phyloP scores from a whole-genome alignment of 129 eudicot species.

The Dittrichia graveolens region DNA sequence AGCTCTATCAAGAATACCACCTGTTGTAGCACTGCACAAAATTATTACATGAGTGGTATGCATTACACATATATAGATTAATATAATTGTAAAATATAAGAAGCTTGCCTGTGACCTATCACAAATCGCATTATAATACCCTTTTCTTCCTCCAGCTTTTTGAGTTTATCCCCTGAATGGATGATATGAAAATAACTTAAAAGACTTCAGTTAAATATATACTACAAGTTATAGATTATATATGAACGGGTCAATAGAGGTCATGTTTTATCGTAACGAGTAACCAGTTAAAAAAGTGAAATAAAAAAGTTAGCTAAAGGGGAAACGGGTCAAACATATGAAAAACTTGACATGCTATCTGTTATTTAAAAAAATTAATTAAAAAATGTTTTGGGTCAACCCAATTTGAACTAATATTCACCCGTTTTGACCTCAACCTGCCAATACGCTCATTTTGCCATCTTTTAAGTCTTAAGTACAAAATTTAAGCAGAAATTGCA shows the following conservation, averaged over 20 bases:
- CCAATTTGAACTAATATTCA: background rate
- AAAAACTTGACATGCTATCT: background rate
- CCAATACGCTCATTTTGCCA: background rate
- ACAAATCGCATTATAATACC: constrained; percentile 90
- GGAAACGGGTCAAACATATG: background rate
- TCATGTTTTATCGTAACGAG: background rate
- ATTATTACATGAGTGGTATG: background rate
- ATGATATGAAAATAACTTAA: background rate
- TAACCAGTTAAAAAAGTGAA: no score
- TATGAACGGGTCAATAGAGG: background rate
- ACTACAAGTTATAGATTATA: background rate
- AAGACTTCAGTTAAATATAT: background rate
- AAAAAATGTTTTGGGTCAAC: background rate
- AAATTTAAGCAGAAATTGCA: background rate
- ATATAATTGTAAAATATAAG: background rate
- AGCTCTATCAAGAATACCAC: constrained; percentile 88
- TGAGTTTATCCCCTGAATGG: constrained; percentile 70
- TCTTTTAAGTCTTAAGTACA: no score
- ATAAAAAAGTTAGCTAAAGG: background rate
- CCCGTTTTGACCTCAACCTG: constrained; percentile 6
- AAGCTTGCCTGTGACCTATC: constrained; percentile 89
- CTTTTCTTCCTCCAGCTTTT: constrained; percentile 88
- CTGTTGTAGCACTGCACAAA: constrained; percentile 66
- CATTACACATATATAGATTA: background rate
- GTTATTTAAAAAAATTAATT: background rate